phyloP scores from a whole-genome alignment of 495 filamentous ascomycete genomes.

The Aspergillus ostianus region DNA sequence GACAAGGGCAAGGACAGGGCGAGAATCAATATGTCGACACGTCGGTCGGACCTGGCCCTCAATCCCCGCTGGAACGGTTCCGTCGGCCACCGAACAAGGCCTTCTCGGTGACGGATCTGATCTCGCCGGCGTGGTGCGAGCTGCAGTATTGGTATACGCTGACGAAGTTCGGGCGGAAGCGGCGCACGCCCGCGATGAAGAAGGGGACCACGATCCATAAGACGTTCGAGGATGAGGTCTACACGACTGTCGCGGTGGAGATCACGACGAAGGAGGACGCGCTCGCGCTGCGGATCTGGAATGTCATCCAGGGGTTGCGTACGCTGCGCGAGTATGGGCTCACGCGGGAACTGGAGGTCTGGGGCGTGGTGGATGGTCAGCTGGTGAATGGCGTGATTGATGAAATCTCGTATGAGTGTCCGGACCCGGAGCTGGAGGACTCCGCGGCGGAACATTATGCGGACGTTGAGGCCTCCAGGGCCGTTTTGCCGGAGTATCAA shows the following conservation, averaged over 20 bases:
- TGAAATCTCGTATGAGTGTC: constrained; percentile 74
- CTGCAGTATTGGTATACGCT: constrained; percentile 88
- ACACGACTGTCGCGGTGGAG: constrained; percentile 69
- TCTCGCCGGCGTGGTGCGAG: constrained; percentile 93
- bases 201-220: constrained; percentile 75
- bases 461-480: constrained; percentile 31
- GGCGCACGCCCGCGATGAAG: constrained; percentile 77
- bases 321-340: constrained; percentile 73
- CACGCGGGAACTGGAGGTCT: constrained; percentile 90
- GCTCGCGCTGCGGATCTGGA: constrained; percentile 85
- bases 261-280: constrained; percentile 75
- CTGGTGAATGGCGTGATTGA: constrained; percentile 90
- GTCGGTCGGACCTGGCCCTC: constrained; percentile 31
- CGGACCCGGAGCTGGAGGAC: constrained; percentile 66
- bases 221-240: constrained; percentile 79
- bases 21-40: not conserved
- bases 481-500: constrained; percentile 50
- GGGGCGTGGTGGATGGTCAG: constrained; percentile 80
- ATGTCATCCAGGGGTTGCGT: constrained; percentile 81
- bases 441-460: constrained; percentile 38
- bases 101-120: constrained; percentile 86
- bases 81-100: constrained; percentile 72
- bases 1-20: not conserved
- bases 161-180: constrained; percentile 70
- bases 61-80: constrained; percentile 72